Percentiles rank a stretch among this genome's conserved stretches.
Evolutionary conservation across 768 basidiomycete genomes (phyloP).

Genomic region (Fomitopsis pulvina): DNA sequence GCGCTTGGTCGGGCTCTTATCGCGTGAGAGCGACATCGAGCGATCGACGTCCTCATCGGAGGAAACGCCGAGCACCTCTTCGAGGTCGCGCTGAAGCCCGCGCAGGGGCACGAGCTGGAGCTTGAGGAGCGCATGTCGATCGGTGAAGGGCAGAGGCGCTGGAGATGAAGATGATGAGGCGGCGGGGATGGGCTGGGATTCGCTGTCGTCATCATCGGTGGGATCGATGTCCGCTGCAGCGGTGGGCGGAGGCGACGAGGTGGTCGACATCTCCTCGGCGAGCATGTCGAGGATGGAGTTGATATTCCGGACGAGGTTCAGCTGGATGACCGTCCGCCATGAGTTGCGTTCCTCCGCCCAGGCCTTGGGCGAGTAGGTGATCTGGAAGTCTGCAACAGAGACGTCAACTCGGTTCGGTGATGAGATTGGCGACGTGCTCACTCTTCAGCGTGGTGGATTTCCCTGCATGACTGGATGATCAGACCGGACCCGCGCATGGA

Average conservation of each 20-base stretch:
- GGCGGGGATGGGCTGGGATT: neutral
- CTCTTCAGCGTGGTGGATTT: slow-evolving; percentile 38
- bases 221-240: slow-evolving; percentile 5
- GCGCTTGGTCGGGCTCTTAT: slow-evolving; percentile 8
- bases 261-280: slow-evolving; percentile 40
- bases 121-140: slow-evolving; percentile 54
- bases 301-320: slow-evolving; percentile 72
- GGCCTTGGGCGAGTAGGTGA: slow-evolving; percentile 53
- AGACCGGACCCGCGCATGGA: neutral
- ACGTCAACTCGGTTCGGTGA: neutral
- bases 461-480: slow-evolving; percentile 15
- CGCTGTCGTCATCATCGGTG: slow-evolving; percentile 5
- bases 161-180: neutral
- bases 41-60: slow-evolving; percentile 34
- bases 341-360: slow-evolving; percentile 69
- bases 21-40: neutral
- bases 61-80: slow-evolving; percentile 51
- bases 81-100: slow-evolving; percentile 52
- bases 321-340: slow-evolving; percentile 74
- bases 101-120: slow-evolving; percentile 52
- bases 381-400: slow-evolving; percentile 55
- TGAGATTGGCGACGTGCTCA: slow-evolving; percentile 11
- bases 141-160: slow-evolving; percentile 38
- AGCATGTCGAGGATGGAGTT: slow-evolving; percentile 59
- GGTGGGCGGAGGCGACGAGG: neutral